phyloP scores from a whole-genome alignment of 2,329 filamentous ascomycete species.

The Hirsutella rhossiliensis region DNA sequence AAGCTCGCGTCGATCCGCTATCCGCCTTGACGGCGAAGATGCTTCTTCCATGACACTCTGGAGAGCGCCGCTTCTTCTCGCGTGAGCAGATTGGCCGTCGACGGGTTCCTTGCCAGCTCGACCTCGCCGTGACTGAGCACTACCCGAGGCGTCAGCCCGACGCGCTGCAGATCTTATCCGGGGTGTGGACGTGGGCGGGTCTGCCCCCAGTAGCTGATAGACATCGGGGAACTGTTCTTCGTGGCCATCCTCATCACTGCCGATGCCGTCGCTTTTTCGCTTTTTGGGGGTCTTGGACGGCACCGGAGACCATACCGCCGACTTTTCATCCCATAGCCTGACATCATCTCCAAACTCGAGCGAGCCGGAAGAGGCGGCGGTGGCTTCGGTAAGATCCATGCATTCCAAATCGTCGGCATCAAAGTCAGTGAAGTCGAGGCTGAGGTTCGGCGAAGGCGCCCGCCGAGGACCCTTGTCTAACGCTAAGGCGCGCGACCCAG shows the following conservation, averaged over 20 bases:
- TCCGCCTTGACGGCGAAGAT: constrained; percentile 15
- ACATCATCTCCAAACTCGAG: constrained; percentile 23
- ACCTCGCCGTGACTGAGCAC: constrained; percentile 6
- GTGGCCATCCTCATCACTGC: constrained; percentile 20
- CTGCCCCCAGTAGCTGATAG: constrained; percentile 32
- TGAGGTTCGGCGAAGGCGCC: constrained; percentile 8
- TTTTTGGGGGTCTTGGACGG: constrained; percentile 31
- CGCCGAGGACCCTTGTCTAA: constrained; percentile 13
- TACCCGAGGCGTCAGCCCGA: constrained; percentile 9
- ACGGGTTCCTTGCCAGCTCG: constrained; percentile 8
- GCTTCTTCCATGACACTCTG: constrained; percentile 9
- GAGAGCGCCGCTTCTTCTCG: neutral
- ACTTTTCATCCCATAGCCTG: constrained; percentile 31
- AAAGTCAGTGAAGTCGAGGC: constrained; percentile 22
- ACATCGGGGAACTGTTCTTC: constrained; percentile 42
- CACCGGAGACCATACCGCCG: constrained; percentile 25
- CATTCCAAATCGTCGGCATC: constrained; percentile 23
- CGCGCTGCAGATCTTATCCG: constrained; percentile 10
- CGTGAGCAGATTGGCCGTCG: neutral
- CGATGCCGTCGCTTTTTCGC: constrained; percentile 38
- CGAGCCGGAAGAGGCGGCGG: constrained; percentile 20
- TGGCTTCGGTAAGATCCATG: constrained; percentile 28
- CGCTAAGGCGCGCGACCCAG: constrained; percentile 11
- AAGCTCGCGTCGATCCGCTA: constrained; percentile 4
- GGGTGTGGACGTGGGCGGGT: constrained; percentile 24